Conservation (phyloP, 441 rosid genomes). For the Eutrema salsugineum region DNA sequence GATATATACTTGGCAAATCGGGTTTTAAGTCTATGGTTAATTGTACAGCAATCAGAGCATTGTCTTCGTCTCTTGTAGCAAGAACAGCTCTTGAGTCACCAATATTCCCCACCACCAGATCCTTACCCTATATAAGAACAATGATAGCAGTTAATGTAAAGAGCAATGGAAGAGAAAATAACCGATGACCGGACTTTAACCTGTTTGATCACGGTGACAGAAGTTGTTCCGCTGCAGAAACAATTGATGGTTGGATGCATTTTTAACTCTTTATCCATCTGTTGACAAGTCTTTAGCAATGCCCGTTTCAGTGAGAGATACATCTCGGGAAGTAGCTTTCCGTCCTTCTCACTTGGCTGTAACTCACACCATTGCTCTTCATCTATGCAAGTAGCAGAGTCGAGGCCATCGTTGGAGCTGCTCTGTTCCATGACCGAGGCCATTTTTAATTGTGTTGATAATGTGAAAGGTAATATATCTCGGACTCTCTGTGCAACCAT, state of each 20-base stretch:
- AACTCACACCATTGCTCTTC: slow-evolving; percentile 44
- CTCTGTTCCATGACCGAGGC: slow-evolving; percentile 25
- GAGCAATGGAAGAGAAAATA: neutral
- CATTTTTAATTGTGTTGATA: slow-evolving; percentile 49
- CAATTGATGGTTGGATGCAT: slow-evolving; percentile 54
- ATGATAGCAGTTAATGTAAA: neutral
- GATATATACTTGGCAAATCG: slow-evolving; percentile 55
- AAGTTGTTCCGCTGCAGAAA: slow-evolving; percentile 71
- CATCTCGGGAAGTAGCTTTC: slow-evolving; percentile 40
- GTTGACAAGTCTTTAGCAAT: slow-evolving; percentile 46
- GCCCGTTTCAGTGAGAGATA: slow-evolving; percentile 45
- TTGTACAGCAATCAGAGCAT: slow-evolving; percentile 45
- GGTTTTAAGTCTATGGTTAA: slow-evolving; percentile 69
- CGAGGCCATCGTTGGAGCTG: slow-evolving; percentile 15
- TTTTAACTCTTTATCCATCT: slow-evolving; percentile 58
- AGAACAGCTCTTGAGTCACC: slow-evolving; percentile 71
- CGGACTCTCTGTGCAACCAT: slow-evolving; percentile 59
- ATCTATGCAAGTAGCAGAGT: slow-evolving; percentile 28
- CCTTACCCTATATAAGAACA: slow-evolving; percentile 39
- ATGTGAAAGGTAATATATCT: slow-evolving; percentile 48
- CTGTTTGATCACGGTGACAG: slow-evolving; percentile 59
- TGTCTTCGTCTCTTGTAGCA: slow-evolving; percentile 44
- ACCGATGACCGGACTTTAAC: slow-evolving; percentile 21
- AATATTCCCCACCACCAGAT: slow-evolving; percentile 53
- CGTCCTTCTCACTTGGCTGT: slow-evolving; percentile 34